A percentile compares a stretch with the other conserved stretches of the same genome.
Evolutionary conservation across 2,329 filamentous ascomycete genomes (phyloP).

Genomic region (Aspergillus ruber): DNA sequence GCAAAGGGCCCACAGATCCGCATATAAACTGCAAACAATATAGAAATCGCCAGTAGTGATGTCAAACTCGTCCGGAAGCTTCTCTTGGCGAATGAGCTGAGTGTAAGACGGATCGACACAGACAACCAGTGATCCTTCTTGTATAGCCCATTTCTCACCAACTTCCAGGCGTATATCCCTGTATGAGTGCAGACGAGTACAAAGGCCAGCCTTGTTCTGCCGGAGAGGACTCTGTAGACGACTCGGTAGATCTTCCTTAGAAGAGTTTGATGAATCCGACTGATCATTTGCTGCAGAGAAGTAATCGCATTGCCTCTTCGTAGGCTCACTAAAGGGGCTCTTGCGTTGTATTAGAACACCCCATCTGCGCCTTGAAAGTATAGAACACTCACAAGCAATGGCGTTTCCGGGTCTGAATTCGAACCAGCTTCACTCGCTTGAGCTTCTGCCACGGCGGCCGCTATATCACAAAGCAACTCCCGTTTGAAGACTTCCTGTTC

Average conservation of each 20-base stretch:
- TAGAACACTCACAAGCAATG: slow-evolving; percentile 7
- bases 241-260: background rate
- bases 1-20: slow-evolving; percentile 31
- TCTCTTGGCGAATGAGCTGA: slow-evolving; percentile 7
- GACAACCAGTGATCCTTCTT: slow-evolving; percentile 26
- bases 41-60: slow-evolving; percentile 23
- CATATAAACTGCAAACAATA: slow-evolving; percentile 25
- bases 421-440: slow-evolving; percentile 2
- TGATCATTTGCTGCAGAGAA: background rate
- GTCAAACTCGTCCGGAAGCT: slow-evolving; percentile 20
- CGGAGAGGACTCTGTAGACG: slow-evolving; percentile 5
- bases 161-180: slow-evolving; percentile 20
- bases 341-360: background rate
- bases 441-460: slow-evolving; percentile 1
- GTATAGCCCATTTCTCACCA: slow-evolving; percentile 20
- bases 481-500: background rate
- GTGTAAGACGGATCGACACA: slow-evolving; percentile 20
- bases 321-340: background rate
- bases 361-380: too few species aligned
- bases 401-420: slow-evolving; percentile 6
- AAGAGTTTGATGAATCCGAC: background rate
- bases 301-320: background rate
- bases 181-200: slow-evolving; percentile 16
- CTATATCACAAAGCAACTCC: slow-evolving; percentile 1
- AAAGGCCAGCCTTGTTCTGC: slow-evolving; percentile 14